Evolutionary conservation across 192 early-diverging fungal genomes (phyloP), one percentile per base, ranked within the genome.

Genomic region (Geranomyces michiganensis): DNA sequence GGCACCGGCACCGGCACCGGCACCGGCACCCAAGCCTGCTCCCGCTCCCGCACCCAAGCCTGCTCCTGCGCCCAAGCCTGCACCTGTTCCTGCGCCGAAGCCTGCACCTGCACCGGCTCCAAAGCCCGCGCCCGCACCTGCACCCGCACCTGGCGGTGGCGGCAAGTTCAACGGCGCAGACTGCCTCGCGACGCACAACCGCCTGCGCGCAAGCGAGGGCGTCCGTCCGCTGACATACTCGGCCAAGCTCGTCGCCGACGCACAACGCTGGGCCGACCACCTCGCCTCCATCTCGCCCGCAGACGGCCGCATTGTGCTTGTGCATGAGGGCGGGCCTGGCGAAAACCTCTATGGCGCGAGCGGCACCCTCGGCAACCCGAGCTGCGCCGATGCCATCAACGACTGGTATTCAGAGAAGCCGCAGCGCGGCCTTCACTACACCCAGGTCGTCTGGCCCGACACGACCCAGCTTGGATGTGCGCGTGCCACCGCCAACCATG

Each of bases 131-230:
- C 45, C 68, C 9, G 29, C 55, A 4, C 31, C 31, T 13, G 33
- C 41, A 27, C n/a, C 68, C 22, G 24, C 24, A 19, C 45, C 61
- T 56, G 31, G n/a, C 43, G 36, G 36, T 41, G 36, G n/a, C n/a
- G n/a, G 36, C 36, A 41, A 41, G 36, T 41, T 41, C 36, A 41
- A 41, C 36, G 36, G 36, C 3, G 41, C 30, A 36, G 68, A 58
- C 41, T 70, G 68, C 43, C 68, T 70, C 21, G 32, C 55, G n/a
- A 24, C 26, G 41, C 68, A 70, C 68, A 70, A 70, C 68, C 56
- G 41, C 43, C 36, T 70, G 10, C 68, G 68, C 43, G 31, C 33
- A 21, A n/a, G 41, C 22, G 56, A 59, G 7, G 68, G 68, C 58
- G 44, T 61, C 6, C 17, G 29, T 7, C 2, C 56, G 9, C 56